phyloP scores from a whole-genome alignment of 345 rosid species.

The Brassica cretica region DNA sequence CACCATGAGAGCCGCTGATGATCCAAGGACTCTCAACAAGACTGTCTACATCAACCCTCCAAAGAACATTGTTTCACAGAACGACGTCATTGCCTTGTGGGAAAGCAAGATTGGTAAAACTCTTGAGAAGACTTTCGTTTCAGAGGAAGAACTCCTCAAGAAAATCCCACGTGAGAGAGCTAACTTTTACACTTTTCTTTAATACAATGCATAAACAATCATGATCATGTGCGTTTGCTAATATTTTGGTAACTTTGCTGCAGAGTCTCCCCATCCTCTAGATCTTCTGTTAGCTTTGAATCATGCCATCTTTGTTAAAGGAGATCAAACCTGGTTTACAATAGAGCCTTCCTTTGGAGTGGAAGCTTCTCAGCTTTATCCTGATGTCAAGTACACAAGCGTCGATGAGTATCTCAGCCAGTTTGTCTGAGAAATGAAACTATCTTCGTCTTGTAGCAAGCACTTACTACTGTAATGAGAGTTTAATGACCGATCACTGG shows the following conservation, averaged over 20 bases:
- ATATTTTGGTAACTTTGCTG: constrained; percentile 6
- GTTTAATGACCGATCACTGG: constrained; percentile 7
- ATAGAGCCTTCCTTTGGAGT: constrained; percentile 32
- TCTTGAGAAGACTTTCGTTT: constrained; percentile 49
- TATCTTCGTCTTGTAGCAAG: not conserved
- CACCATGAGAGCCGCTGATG: constrained; percentile 58
- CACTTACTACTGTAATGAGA: constrained; percentile 13
- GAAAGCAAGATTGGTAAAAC: constrained; percentile 67
- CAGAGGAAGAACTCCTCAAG: constrained; percentile 57
- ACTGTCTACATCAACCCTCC: constrained; percentile 54
- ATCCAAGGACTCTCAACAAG: constrained; percentile 62
- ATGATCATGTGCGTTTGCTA: not conserved
- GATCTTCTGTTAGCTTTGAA: constrained; percentile 28
- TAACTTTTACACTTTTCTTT: not conserved
- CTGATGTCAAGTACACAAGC: constrained; percentile 48
- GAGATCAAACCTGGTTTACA: constrained; percentile 29
- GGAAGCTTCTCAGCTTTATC: constrained; percentile 40
- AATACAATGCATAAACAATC: not conserved
- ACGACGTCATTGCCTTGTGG: constrained; percentile 62
- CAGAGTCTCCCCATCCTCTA: constrained; percentile 33
- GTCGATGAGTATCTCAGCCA: constrained; percentile 46
- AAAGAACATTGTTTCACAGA: constrained; percentile 51
- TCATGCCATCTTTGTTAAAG: constrained; percentile 36
- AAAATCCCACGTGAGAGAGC: constrained; percentile 22
- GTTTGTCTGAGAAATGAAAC: constrained; percentile 21